These are phyloP conservation scores for Acacia melanoxylon DNA, from an alignment of 306 rosid genomes.

Conservation along the genomic window DNA sequence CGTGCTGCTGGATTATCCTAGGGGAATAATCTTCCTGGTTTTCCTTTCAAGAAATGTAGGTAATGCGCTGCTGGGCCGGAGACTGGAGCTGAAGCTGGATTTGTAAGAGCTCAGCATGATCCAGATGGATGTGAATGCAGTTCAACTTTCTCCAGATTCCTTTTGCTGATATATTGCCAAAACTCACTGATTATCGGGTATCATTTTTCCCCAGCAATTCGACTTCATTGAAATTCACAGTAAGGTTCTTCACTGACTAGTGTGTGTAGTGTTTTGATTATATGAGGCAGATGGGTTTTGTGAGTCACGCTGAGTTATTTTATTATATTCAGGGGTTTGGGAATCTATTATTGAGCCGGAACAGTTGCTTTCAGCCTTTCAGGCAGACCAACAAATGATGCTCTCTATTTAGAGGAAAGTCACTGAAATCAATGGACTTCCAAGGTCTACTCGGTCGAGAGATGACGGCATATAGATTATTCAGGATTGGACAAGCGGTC, in stretches of 20 bases:
- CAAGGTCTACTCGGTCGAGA: neutral
- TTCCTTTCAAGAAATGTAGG: neutral
- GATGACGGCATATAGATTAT: neutral
- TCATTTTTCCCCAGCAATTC: neutral
- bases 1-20: conserved; percentile 16
- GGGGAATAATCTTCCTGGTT: conserved; percentile 16
- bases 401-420: neutral
- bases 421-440: neutral
- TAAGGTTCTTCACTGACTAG: neutral
- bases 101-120: neutral
- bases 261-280: neutral
- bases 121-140: conserved; percentile 12
- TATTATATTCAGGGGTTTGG: neutral
- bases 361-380: conserved; percentile 1
- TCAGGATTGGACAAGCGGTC: neutral
- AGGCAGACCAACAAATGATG: neutral
- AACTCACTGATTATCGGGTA: neutral
- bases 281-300: neutral
- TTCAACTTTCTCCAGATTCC: neutral
- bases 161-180: neutral
- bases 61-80: neutral
- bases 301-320: neutral
- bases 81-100: neutral
- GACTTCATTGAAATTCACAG: conserved; percentile 6
- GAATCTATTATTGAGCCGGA: neutral